Evolutionary conservation across 345 rosid genomes (phyloP).

Genomic region (Eucalyptus coolabah): DNA sequence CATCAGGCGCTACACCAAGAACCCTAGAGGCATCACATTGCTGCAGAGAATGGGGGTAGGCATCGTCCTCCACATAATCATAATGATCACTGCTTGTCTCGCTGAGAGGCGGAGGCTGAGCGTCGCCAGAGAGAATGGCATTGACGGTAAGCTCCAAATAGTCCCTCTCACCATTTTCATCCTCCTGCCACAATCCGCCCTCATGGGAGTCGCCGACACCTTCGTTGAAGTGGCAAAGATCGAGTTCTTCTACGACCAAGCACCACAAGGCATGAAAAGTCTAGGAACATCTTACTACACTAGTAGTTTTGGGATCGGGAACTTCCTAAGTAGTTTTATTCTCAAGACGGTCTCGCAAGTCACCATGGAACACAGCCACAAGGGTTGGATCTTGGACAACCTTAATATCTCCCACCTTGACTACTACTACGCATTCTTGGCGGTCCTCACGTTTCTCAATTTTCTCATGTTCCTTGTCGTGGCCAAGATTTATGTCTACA

Average conservation of each 20-base stretch:
- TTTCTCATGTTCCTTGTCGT: slow-evolving; percentile 44
- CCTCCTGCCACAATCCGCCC: slow-evolving; percentile 58
- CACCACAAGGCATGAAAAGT: slow-evolving; percentile 75
- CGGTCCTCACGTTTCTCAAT: slow-evolving; percentile 32
- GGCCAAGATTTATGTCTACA: slow-evolving; percentile 47
- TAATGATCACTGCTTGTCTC: slow-evolving; percentile 38
- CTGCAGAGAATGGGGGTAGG: slow-evolving; percentile 86
- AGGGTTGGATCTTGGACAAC: slow-evolving; percentile 64
- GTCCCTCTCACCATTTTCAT: slow-evolving; percentile 48
- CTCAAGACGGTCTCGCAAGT: slow-evolving; percentile 28
- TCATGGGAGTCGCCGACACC: slow-evolving; percentile 60
- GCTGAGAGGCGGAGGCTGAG: slow-evolving; percentile 48
- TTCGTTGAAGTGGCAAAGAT: slow-evolving; percentile 62
- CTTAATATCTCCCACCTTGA: slow-evolving; percentile 58
- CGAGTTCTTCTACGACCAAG: slow-evolving; percentile 84
- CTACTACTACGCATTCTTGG: slow-evolving; percentile 55
- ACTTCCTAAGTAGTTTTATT: slow-evolving; percentile 54
- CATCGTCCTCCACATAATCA: slow-evolving; percentile 21
- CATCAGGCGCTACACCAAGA: slow-evolving; percentile 26
- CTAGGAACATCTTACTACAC: slow-evolving; percentile 57
- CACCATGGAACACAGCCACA: slow-evolving; percentile 27
- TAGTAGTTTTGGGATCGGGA: slow-evolving; percentile 49
- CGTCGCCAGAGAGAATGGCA: slow-evolving; percentile 22
- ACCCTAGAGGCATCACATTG: slow-evolving; percentile 69
- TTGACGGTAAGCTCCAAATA: slow-evolving; percentile 7